phyloP scores from a whole-genome alignment of 768 basidiomycete species.

The Trametes villosa region DNA sequence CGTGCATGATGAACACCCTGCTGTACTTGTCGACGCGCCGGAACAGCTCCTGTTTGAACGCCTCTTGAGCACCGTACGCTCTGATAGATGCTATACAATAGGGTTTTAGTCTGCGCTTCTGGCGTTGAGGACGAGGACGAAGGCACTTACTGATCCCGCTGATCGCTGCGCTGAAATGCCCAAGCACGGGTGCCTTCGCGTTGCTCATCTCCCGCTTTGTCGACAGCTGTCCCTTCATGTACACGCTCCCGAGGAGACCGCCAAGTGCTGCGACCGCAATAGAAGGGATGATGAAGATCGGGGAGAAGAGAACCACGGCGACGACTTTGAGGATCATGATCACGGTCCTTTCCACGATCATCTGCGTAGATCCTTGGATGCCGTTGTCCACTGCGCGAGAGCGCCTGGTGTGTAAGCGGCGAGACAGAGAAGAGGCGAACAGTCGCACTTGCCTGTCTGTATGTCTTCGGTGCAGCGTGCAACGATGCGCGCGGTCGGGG shows the following conservation, averaged over 20 bases:
- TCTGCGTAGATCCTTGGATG: constrained; percentile 28
- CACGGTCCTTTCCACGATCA: constrained; percentile 42
- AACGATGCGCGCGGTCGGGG: constrained; percentile 54
- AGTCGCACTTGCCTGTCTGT: constrained; percentile 3
- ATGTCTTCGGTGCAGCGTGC: constrained; percentile 27
- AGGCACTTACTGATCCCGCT: constrained; percentile 47
- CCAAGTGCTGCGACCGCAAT: constrained; percentile 41
- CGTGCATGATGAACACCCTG: constrained; percentile 50
- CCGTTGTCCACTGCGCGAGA: constrained; percentile 39
- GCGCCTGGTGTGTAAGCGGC: not conserved
- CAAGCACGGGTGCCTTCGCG: constrained; percentile 50
- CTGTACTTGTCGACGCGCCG: constrained; percentile 59
- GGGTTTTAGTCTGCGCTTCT: not conserved
- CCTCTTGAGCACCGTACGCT: constrained; percentile 63
- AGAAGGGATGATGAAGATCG: constrained; percentile 46
- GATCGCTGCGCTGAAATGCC: constrained; percentile 55
- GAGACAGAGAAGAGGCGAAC: not conserved
- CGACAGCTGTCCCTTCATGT: constrained; percentile 58
- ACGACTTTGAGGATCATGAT: constrained; percentile 40
- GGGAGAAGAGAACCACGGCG: constrained; percentile 44
- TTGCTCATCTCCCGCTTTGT: constrained; percentile 61
- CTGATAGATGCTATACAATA: constrained; percentile 56
- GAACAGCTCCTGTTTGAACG: constrained; percentile 49
- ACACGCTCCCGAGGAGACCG: constrained; percentile 47
- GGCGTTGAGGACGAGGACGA: too few species aligned